phyloP scores from a whole-genome alignment of 2,329 filamentous ascomycete genomes.

The Fonsecaea nubica region DNA sequence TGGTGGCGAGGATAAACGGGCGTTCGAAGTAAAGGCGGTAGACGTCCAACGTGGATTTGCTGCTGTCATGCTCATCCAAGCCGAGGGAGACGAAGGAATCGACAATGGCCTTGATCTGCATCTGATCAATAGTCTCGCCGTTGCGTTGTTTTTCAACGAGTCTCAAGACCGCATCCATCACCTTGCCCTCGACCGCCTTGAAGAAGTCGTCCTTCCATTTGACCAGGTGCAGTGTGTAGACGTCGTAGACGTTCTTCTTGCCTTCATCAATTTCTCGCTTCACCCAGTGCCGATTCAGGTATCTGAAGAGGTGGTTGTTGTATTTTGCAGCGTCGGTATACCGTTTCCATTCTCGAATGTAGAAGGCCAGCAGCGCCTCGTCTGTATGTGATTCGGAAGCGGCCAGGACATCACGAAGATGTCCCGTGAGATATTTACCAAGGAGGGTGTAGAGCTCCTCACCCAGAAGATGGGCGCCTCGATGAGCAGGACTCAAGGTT shows the following conservation, averaged over 20 bases:
- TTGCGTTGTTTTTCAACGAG: conserved; percentile 97
- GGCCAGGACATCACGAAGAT: conserved; percentile 73
- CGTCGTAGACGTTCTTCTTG: conserved; percentile 97
- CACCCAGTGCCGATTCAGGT: conserved; percentile 98
- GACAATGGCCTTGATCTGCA: conserved; percentile 95
- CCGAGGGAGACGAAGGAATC: conserved; percentile 96
- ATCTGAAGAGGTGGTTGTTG: conserved; percentile 95
- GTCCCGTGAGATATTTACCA: conserved; percentile 79
- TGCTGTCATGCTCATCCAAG: conserved; percentile 88
- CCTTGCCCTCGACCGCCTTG: conserved; percentile 77
- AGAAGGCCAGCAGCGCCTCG: conserved; percentile 87
- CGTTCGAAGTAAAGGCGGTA: conserved; percentile 92
- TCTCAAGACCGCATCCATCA: conserved; percentile 94
- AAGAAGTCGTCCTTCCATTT: conserved; percentile 96
- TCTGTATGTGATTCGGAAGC: conserved; percentile 82
- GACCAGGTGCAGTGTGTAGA: conserved; percentile 94
- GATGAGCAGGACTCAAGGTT: conserved; percentile 21
- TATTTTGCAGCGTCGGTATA: conserved; percentile 97
- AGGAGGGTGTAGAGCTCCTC: conserved; percentile 95
- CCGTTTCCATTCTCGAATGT: conserved; percentile 94
- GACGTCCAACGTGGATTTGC: conserved; percentile 93
- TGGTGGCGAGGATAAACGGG: conserved; percentile 86
- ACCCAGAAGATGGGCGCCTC: conserved; percentile 80
- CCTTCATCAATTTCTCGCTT: conserved; percentile 99
- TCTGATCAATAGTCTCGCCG: conserved; percentile 96